These are phyloP conservation scores for Tricholoma bakamatsutake DNA, from an alignment of 768 basidiomycete species.

Conservation along the genomic window DNA sequence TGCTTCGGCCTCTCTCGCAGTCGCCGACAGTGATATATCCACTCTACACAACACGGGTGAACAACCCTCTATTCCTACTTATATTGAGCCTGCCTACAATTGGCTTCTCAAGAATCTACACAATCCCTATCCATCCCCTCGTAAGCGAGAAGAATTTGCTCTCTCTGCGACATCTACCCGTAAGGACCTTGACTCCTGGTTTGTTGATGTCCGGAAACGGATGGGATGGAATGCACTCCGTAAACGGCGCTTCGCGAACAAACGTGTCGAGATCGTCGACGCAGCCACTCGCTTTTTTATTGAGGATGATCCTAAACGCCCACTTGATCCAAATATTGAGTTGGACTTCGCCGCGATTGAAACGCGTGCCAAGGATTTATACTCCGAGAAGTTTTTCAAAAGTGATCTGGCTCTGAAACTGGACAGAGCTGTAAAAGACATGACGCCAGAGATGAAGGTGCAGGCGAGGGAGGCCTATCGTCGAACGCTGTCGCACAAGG, in stretches of 20 bases:
- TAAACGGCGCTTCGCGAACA: constrained; percentile 25
- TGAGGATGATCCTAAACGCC: constrained; percentile 12
- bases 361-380: constrained; percentile 15
- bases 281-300: constrained; percentile 32
- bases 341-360: constrained; percentile 19
- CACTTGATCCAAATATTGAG: constrained; percentile 17
- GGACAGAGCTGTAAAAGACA: constrained; percentile 23
- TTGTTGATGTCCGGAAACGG: constrained; percentile 40
- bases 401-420: constrained; percentile 24
- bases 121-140: constrained; percentile 43
- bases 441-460: constrained; percentile 16
- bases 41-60: too few relatives aligned
- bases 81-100: constrained; percentile 23
- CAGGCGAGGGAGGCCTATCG: constrained; percentile 8
- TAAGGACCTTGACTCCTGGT: constrained; percentile 42
- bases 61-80: constrained; percentile 10
- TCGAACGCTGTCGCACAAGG: constrained; percentile 1
- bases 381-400: constrained; percentile 16
- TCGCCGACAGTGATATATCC: too few relatives aligned
- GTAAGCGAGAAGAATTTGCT: constrained; percentile 25
- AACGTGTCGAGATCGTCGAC: constrained; percentile 29
- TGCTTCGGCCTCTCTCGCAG: too few relatives aligned
- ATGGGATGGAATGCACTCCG: constrained; percentile 49
- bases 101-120: constrained; percentile 44
- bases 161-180: constrained; percentile 12